phyloP scores from a whole-genome alignment of 179 eudicot species.

The Spergularia azorica region DNA sequence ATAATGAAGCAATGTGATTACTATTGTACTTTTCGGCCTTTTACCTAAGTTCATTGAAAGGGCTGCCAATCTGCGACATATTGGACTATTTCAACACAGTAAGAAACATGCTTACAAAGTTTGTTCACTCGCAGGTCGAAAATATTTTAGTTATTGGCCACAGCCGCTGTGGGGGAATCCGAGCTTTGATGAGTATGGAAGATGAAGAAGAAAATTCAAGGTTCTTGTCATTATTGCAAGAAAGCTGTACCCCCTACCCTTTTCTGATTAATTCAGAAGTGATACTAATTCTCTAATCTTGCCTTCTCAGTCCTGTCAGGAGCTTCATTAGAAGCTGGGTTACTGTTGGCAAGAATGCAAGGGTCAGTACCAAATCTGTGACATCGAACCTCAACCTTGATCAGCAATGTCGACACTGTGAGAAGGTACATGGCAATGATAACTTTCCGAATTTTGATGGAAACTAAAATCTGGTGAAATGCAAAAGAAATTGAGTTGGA shows the following conservation, averaged over 20 bases:
- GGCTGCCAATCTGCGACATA: background rate
- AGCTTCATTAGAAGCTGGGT: slow-evolving; percentile 92
- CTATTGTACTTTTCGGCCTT: background rate
- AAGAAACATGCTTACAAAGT: slow-evolving; percentile 9
- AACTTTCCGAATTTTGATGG: background rate
- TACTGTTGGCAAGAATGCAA: slow-evolving; percentile 67
- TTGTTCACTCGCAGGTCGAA: slow-evolving; percentile 62
- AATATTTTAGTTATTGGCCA: slow-evolving; percentile 86
- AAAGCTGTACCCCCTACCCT: background rate
- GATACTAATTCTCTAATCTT: slow-evolving; percentile 3
- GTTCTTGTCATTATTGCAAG: slow-evolving; percentile 23
- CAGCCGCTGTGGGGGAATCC: slow-evolving; percentile 95
- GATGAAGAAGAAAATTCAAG: slow-evolving; percentile 72
- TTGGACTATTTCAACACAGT: background rate
- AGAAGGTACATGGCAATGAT: slow-evolving; percentile 56
- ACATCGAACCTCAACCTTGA: slow-evolving; percentile 74
- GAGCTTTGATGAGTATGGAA: slow-evolving; percentile 86
- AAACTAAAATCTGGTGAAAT: background rate
- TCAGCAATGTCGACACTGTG: slow-evolving; percentile 88
- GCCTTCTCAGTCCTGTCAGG: slow-evolving; percentile 31
- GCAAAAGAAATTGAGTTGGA: background rate
- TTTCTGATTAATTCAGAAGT: background rate
- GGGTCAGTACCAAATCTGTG: slow-evolving; percentile 60
- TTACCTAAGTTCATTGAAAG: background rate
- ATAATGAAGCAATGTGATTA: background rate